Evolutionary conservation across 345 rosid genomes (phyloP).

Genomic region (Erucastrum elatum): DNA sequence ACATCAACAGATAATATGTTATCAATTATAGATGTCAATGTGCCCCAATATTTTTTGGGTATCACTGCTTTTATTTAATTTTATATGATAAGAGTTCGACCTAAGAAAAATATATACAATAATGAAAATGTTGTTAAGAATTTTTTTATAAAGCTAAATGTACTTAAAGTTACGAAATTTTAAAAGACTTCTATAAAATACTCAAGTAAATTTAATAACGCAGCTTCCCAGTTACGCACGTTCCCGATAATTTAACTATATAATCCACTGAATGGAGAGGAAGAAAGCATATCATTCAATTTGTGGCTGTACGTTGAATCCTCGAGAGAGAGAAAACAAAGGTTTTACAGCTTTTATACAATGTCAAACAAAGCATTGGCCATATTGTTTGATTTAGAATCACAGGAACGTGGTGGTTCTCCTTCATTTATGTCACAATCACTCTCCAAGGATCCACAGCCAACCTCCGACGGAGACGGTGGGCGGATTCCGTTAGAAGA

Average conservation of each 20-base stretch:
- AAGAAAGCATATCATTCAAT: neutral
- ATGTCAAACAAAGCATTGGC: conserved; percentile 15
- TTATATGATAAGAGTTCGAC: neutral
- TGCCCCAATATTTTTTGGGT: neutral
- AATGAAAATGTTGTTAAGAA: neutral
- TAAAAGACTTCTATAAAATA: neutral
- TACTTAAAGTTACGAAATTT: neutral
- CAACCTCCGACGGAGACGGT: conserved; percentile 31
- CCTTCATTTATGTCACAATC: conserved; percentile 31
- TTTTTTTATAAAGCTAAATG: too few species aligned
- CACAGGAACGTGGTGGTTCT: conserved; percentile 28
- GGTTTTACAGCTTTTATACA: neutral
- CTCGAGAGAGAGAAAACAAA: conserved; percentile 1
- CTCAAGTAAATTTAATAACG: neutral
- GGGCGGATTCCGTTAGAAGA: conserved; percentile 31
- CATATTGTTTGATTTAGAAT: conserved; percentile 28
- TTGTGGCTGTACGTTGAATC: conserved; percentile 8
- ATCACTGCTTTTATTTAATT: neutral
- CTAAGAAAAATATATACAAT: neutral
- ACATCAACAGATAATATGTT: neutral
- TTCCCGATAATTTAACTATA: neutral
- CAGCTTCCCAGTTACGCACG: neutral
- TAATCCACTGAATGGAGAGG: conserved; percentile 6
- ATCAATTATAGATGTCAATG: neutral
- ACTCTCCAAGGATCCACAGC: conserved; percentile 22